Base-by-base conservation (phyloP, 495 filamentous ascomycete genomes). In the Xylaria bambusicola region DNA sequence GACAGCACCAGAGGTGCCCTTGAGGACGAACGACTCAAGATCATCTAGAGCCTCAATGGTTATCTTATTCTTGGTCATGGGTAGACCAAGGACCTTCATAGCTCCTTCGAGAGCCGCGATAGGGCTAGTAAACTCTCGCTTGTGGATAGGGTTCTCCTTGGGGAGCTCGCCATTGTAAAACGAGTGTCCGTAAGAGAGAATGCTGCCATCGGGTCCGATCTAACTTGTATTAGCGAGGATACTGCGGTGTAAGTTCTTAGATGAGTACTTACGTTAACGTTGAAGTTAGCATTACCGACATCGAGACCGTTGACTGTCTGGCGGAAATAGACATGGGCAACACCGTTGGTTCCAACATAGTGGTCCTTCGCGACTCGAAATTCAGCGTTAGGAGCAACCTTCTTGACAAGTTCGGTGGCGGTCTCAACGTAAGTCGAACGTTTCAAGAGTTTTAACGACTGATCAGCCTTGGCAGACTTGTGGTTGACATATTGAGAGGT, bases 261-360 rank as follows among this genome's bases (percentile, higher is more conserved):
- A 13, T 51, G 1, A 27, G 12, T 36, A 61, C 73, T 61, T 20
- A 80, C 71, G 53, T 80, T 80, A 27, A 79, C 77, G 26, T 80
- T 80, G 53, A 77, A 75, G 59, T 77, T 73, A 15, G 73, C 75
- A 65, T 79, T 79, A 59, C 74, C 75, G 47, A 80, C 73, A 40
- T 79, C 77, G 9, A 80, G 56, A 9, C 67, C 77, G 42, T 78
- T 70, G n/a, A 66, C 64, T 5, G 75, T 78, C 62, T 80, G 77
- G 24, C 67, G 72, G 64, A 78, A 79, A 46, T 76, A 63, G 40
- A 78, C 70, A 53, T 80, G 77, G 8, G 69, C 64, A 20, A 78
- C 61, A 0, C 77, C 77, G 26, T 77, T 75, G 50, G 68, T 66
- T n/a, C 62, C 70, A 27, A 68, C 61, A 8, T 73, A 75, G 53